Percentiles rank a stretch among this genome's conserved stretches.
Conservation (phyloP, 176 grass and related monocot species). For the Rhynchospora tenuis region DNA sequence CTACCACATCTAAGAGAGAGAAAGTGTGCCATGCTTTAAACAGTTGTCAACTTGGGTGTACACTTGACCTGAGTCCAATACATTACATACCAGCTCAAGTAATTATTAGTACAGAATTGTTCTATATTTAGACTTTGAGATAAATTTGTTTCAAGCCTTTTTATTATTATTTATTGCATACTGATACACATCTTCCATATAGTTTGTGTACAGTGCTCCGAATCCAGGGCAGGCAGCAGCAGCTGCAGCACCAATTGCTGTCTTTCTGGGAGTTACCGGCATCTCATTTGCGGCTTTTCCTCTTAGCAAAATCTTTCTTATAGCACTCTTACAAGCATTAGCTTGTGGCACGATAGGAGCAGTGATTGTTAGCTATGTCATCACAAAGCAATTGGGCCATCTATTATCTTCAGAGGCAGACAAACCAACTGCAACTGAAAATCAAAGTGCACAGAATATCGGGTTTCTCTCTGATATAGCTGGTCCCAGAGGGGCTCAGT, state of each 20-base stretch:
- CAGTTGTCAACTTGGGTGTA: neutral
- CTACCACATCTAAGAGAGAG: neutral
- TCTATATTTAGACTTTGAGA: neutral
- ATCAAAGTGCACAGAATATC: slow-evolving; percentile 33
- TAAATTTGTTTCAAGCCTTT: neutral
- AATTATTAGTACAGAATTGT: neutral
- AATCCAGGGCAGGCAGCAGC: slow-evolving; percentile 98
- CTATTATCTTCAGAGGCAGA: slow-evolving; percentile 79
- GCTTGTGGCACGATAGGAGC: slow-evolving; percentile 73
- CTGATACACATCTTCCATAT: slow-evolving; percentile 18
- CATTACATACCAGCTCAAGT: neutral
- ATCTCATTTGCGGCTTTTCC: slow-evolving; percentile 90
- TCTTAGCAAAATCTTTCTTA: slow-evolving; percentile 52
- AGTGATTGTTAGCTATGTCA: slow-evolving; percentile 57
- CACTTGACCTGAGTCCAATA: neutral
- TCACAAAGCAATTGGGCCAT: slow-evolving; percentile 65
- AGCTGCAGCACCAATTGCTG: slow-evolving; percentile 81
- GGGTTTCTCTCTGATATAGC: slow-evolving; percentile 66
- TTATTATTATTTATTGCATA: neutral
- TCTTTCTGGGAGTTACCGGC: slow-evolving; percentile 74
- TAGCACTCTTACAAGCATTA: slow-evolving; percentile 69
- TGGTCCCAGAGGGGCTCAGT: slow-evolving; percentile 77
- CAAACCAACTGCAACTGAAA: slow-evolving; percentile 33
- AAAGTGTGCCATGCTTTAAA: neutral
- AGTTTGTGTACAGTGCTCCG: slow-evolving; percentile 96